Evolutionary conservation across 2,329 filamentous ascomycete genomes (phyloP).

Genomic region (Pezicula radicicola): DNA sequence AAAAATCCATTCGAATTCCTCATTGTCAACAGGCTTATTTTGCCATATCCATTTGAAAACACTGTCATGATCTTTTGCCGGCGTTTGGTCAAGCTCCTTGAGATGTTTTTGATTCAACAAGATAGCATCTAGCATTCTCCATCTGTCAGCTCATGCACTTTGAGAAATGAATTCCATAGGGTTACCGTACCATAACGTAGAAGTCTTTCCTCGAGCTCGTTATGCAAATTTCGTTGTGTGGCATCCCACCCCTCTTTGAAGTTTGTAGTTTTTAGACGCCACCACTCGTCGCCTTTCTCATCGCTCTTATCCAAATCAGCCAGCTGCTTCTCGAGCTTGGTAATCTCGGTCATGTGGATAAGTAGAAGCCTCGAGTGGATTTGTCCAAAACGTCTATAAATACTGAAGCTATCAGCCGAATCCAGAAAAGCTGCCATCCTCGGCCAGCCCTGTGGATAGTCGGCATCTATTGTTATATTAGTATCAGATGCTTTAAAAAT

Average conservation of each 20-base stretch:
- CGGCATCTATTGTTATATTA: background rate
- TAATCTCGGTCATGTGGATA: constrained; percentile 3
- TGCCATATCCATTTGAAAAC: constrained; percentile 11
- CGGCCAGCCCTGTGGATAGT: constrained; percentile 7
- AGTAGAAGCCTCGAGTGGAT: constrained; percentile 3
- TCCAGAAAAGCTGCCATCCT: constrained; percentile 6
- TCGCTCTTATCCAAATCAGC: constrained; percentile 5
- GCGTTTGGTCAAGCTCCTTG: constrained; percentile 2
- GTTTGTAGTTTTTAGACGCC: constrained; percentile 4
- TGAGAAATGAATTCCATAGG: too few species aligned
- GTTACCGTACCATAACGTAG: constrained; percentile 8
- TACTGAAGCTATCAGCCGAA: constrained; percentile 5
- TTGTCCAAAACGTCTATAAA: constrained; percentile 4
- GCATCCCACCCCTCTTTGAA: constrained; percentile 9
- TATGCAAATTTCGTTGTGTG: background rate
- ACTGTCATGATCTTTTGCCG: constrained; percentile 7
- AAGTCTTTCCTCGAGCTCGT: constrained; percentile 2
- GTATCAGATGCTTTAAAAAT: too few species aligned
- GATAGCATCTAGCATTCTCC: constrained; percentile 2
- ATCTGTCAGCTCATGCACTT: background rate
- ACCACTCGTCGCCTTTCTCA: background rate
- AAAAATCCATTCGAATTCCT: constrained; percentile 4
- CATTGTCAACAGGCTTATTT: constrained; percentile 5
- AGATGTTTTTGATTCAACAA: constrained; percentile 2
- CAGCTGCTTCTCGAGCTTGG: constrained; percentile 2